Base-by-base conservation (phyloP, 768 basidiomycete species). In the Tylopilus intermedius region DNA sequence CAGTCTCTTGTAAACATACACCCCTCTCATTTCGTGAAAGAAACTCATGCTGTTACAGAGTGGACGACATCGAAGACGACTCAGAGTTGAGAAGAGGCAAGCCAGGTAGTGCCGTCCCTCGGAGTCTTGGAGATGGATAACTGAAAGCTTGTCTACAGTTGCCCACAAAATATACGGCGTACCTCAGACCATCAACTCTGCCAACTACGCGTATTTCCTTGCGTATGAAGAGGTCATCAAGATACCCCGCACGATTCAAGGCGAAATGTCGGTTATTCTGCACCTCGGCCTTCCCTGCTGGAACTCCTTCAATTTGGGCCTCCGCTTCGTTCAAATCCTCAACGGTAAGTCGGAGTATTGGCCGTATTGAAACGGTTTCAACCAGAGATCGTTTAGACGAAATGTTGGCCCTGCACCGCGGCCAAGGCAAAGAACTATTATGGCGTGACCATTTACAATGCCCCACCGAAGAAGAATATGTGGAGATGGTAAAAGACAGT, bases 401-500 rank as follows among this genome's bases (percentile, higher is more conserved):
- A 63, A 76, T 93, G 18, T 70, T 94, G 24, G 84, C 86, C 8
- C 76, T 97, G 1, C 95, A 97, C 69, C 84, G 94, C 4, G 95
- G 94, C 0, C 94, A 97, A 68, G 95, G 95, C 0, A 77, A 91
- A 32, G 95, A 97, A 58, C 74, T 99, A 2, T 79, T 94, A 29
- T 99, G 94, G 94, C 77, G 95, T 47, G 95, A 97, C 61, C 86
- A 84, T 7, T 70, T 97, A 9, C 83, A 77, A 42, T 97, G 94
- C 64, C 95, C 95, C 4, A 87, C 87, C 0, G 95, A 99, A 66
- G 88, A 94, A 58, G 90, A 99, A 60, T 99, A 97, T 61, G 78
- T 99, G 45, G 72, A 79, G 1, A 99, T 99, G 95, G 95, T 95
- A 35, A 91, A 92, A 66, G 89, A 94, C 60, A 99, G 95, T 95